phyloP scores from a whole-genome alignment of 768 basidiomycete species.

The Suillus weaverae region DNA sequence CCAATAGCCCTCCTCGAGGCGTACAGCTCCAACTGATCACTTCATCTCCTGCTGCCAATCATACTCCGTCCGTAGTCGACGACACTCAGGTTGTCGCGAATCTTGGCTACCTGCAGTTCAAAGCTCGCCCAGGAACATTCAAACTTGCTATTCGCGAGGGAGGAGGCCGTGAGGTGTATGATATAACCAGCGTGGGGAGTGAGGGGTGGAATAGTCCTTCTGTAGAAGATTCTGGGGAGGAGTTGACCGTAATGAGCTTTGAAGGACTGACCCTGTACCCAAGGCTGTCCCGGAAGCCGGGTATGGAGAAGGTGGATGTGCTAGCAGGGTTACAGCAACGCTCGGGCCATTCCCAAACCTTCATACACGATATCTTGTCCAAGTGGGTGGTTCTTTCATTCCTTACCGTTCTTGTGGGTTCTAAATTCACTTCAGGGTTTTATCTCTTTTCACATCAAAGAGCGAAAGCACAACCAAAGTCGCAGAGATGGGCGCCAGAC shows the following conservation, averaged over 20 bases:
- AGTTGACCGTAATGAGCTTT: conserved; percentile 84
- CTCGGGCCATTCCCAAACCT: conserved; percentile 32
- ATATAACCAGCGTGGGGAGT: conserved; percentile 83
- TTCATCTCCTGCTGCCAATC: conserved; percentile 38
- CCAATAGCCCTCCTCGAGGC: conserved; percentile 78
- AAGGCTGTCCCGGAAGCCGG: conserved; percentile 62
- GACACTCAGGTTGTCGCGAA: conserved; percentile 95
- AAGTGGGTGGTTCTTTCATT: conserved; percentile 43
- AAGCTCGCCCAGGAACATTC: conserved; percentile 88
- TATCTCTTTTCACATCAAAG: conserved; percentile 43
- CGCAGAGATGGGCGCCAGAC: conserved; percentile 35
- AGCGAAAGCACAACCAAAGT: conserved; percentile 23
- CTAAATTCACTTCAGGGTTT: conserved; percentile 37
- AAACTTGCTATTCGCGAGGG: conserved; percentile 81
- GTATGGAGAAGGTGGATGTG: conserved; percentile 84
- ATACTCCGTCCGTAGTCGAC: conserved; percentile 48
- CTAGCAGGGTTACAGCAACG: conserved; percentile 48
- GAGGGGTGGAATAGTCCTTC: conserved; percentile 84
- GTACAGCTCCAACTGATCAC: conserved; percentile 82
- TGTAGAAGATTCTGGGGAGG: conserved; percentile 66
- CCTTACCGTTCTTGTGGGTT: conserved; percentile 8
- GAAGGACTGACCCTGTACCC: conserved; percentile 91
- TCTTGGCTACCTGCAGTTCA: conserved; percentile 95
- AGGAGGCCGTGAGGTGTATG: conserved; percentile 75
- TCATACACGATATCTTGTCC: conserved; percentile 50